These are phyloP conservation scores for Beauveria varroae DNA, from an alignment of 2,329 filamentous ascomycete species.

Conservation along the genomic window DNA sequence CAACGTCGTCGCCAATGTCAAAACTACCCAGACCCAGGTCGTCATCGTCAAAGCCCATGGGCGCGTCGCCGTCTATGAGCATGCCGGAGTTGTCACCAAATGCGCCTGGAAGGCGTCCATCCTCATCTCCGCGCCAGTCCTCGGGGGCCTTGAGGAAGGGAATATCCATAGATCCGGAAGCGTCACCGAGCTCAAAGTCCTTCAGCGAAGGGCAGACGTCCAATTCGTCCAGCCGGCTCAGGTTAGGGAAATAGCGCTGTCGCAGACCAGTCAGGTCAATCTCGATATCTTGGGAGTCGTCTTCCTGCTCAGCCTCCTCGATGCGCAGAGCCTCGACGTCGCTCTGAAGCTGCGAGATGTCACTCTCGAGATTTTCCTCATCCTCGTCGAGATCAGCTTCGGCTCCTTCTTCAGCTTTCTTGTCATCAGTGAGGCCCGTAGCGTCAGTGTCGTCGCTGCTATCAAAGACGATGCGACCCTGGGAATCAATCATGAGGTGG, in stretches of 20 bases:
- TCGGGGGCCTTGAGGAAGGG: constrained; percentile 87
- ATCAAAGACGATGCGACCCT: constrained; percentile 94
- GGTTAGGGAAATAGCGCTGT: constrained; percentile 76
- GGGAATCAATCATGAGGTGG: constrained; percentile 88
- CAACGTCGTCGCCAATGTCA: constrained; percentile 63
- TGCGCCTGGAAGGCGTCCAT: constrained; percentile 47
- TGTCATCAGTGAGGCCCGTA: constrained; percentile 70
- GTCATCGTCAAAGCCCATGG: constrained; percentile 63
- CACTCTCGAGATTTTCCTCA: constrained; percentile 25
- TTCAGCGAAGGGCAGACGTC: constrained; percentile 95
- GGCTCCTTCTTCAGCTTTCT: constrained; percentile 28
- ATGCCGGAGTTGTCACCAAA: constrained; percentile 66
- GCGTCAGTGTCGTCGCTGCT: constrained; percentile 94
- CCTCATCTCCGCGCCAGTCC: constrained; percentile 69
- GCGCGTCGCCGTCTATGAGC: constrained; percentile 81
- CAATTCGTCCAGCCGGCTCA: constrained; percentile 69
- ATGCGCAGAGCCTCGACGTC: constrained; percentile 20
- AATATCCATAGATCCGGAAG: constrained; percentile 77
- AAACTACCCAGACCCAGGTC: constrained; percentile 67
- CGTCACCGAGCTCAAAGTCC: constrained; percentile 83
- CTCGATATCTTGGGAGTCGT: constrained; percentile 47
- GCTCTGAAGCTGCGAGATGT: constrained; percentile 13
- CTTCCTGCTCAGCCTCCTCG: constrained; percentile 36
- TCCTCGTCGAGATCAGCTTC: constrained; percentile 34
- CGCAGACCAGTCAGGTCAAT: constrained; percentile 74